Base-by-base conservation (phyloP, 768 basidiomycete species). In the Amanita polypyramis region DNA sequence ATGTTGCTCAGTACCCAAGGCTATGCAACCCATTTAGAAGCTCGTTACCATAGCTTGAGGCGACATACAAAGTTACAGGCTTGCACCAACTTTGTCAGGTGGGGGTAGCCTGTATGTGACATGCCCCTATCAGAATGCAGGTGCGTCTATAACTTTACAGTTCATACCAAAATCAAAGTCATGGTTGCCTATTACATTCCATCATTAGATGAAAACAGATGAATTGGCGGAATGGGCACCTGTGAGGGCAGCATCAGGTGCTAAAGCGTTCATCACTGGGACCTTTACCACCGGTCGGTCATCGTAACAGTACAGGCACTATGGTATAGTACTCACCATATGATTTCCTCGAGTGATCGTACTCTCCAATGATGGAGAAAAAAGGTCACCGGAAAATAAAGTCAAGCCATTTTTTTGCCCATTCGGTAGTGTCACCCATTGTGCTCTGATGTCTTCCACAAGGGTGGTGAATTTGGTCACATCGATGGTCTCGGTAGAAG, bases 1-100 rank as follows among this genome's bases (percentile, higher is more conserved):
- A 95, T 85, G 58, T 96, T 96, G 59, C 88, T 91, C 49, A 95
- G 60, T 27, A 95, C 64, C 92, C 92, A 94, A 15, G 92, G 90
- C 86, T 89, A 56, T 33, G 12, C 12, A 27, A 30, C 43, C 19
- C 33, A 25, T 42, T 38, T 36, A 25, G 30, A 25, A 50, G 43
- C 23, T 25, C 38, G 33, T 25, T 19, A 53, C 30, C 27, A 30
- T 27, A 17, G 19, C 23, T 15, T 39, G 45, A 35, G 39, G 23
- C 12, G 70, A 27, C 81, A 54, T 55, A 87, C 88, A 65, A 92
- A 94, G 14, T 65, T 76, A 4, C 81, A 85, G 50, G 86, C 82
- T 35, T 75, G 56, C 40, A 93, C 72, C 19, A 96, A 72, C 56
- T 78, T 77, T 10, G 73, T 51, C 9, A 52, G 58, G 60, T 27